Conservation (phyloP, 768 basidiomycete genomes). For the Psilocybe sp. region DNA sequence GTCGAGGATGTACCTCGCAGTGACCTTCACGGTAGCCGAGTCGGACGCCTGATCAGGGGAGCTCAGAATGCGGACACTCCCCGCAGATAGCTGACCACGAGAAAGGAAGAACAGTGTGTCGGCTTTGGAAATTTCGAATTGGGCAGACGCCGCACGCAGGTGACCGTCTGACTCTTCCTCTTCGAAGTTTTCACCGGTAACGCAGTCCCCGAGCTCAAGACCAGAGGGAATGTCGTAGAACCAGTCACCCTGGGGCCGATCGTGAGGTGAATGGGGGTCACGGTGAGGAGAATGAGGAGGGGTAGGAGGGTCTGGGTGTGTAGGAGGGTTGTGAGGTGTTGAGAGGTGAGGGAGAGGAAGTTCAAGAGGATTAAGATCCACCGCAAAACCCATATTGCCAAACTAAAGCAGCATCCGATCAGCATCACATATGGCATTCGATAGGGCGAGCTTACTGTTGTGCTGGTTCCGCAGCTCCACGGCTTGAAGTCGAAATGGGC, state of each 20-base stretch:
- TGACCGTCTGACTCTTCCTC: background rate
- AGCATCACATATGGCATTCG: no score
- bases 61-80: slow-evolving; percentile 16
- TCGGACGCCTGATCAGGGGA: slow-evolving; percentile 4
- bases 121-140: slow-evolving; percentile 26
- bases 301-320: no score
- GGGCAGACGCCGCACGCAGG: background rate
- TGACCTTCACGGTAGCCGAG: slow-evolving; percentile 8
- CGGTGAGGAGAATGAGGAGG: no score
- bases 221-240: slow-evolving; percentile 5
- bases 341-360: no score
- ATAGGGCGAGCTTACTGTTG: no score
- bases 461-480: no score
- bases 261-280: background rate
- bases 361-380: no score
- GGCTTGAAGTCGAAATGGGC: no score
- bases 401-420: no score
- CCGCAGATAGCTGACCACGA: slow-evolving; percentile 22
- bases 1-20: slow-evolving; percentile 10
- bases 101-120: slow-evolving; percentile 29
- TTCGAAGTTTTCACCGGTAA: slow-evolving; percentile 1
- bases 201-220: background rate
- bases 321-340: no score
- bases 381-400: no score
- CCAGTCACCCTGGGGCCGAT: no score